Percentiles rank a stretch among this genome's conserved stretches.
Evolutionary conservation across 495 filamentous ascomycete genomes (phyloP).

Genomic region (Xylaria bambusicola): DNA sequence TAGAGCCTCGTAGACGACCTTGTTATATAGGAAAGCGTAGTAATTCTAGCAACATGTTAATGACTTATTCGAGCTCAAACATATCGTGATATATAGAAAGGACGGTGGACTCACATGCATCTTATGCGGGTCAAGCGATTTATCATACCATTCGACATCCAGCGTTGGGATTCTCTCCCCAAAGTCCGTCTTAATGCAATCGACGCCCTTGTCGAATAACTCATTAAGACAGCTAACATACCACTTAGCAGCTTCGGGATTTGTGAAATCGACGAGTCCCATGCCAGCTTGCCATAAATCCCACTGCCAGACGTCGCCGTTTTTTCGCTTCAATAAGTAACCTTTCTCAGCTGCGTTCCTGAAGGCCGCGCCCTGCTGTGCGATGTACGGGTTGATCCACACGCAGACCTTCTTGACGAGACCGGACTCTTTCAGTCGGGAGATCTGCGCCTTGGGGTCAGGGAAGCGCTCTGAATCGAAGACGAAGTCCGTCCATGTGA

Average conservation of each 20-base stretch:
- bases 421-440: constrained; percentile 58
- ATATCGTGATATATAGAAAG: background rate
- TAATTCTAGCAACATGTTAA: constrained; percentile 50
- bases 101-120: constrained; percentile 55
- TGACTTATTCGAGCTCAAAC: background rate
- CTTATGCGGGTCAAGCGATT: constrained; percentile 55
- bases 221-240: constrained; percentile 57
- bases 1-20: constrained; percentile 66
- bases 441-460: constrained; percentile 63
- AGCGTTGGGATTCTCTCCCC: constrained; percentile 68
- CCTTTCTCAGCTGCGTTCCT: constrained; percentile 63
- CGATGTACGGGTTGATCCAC: constrained; percentile 74
- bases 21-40: constrained; percentile 71
- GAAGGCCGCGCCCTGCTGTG: constrained; percentile 67
- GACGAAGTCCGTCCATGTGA: constrained; percentile 74
- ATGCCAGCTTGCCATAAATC: constrained; percentile 76
- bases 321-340: constrained; percentile 67
- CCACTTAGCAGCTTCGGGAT: constrained; percentile 65
- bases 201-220: constrained; percentile 66
- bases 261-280: constrained; percentile 74
- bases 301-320: constrained; percentile 74
- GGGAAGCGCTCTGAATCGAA: constrained; percentile 71
- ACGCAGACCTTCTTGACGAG: constrained; percentile 65
- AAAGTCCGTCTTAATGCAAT: constrained; percentile 75
- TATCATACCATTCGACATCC: constrained; percentile 60